Evolutionary conservation across 768 basidiomycete genomes (phyloP).

Genomic region (Artomyces pyxidatus): DNA sequence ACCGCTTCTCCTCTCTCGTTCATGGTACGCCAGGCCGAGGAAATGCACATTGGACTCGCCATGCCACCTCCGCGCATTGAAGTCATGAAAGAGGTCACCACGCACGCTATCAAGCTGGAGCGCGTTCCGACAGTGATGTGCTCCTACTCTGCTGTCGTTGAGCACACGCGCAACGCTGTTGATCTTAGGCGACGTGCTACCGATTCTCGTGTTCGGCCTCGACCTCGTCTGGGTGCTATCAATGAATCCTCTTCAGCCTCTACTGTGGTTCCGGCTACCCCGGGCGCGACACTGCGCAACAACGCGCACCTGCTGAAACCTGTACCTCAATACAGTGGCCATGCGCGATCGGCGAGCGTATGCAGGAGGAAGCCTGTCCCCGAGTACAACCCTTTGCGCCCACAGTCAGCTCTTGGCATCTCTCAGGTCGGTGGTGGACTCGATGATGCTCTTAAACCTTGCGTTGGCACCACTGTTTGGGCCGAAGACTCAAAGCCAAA

Average conservation of each 20-base stretch:
- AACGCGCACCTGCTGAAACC: not conserved
- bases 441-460: too few relatives aligned
- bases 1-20: not conserved
- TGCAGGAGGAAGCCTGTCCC: not conserved
- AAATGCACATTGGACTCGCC: not conserved
- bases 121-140: not conserved
- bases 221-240: not conserved
- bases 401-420: not conserved
- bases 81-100: not conserved
- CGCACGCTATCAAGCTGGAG: not conserved
- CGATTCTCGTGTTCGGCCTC: not conserved
- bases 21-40: not conserved
- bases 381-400: not conserved
- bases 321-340: too few relatives aligned
- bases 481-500: too few relatives aligned
- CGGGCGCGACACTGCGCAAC: not conserved
- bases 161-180: too few relatives aligned
- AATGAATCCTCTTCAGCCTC: not conserved
- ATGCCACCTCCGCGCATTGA: not conserved
- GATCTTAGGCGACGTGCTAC: not conserved
- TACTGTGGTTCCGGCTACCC: too few relatives aligned
- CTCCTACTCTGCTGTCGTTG: too few relatives aligned
- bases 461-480: too few relatives aligned
- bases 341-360: not conserved
- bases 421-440: not conserved